Evolutionary conservation across 805 yeast genomes (phyloP).

Genomic region (Metschnikowia koreensis): DNA sequence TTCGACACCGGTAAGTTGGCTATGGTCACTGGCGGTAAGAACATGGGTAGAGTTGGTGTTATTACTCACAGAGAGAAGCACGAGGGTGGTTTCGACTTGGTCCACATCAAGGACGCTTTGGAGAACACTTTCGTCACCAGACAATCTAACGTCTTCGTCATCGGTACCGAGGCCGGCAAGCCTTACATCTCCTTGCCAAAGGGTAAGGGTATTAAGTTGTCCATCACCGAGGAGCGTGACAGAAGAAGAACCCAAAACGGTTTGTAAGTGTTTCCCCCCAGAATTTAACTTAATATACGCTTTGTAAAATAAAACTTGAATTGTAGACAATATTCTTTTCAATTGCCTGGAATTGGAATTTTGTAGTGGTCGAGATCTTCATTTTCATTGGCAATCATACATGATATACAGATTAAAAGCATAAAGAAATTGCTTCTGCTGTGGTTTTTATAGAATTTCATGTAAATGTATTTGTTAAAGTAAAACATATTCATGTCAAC

Average conservation of each 20-base stretch:
- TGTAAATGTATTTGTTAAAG: too few relatives aligned
- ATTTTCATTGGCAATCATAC: too few relatives aligned
- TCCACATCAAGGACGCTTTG: slow-evolving; percentile 91
- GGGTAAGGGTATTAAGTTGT: slow-evolving; percentile 98
- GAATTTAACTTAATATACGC: slow-evolving; percentile 1
- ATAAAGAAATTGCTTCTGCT: too few relatives aligned
- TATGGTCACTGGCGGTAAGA: slow-evolving; percentile 97
- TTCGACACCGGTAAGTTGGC: slow-evolving; percentile 88
- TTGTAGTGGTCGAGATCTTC: too few relatives aligned
- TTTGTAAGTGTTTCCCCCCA: slow-evolving; percentile 20
- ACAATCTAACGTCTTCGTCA: slow-evolving; percentile 87
- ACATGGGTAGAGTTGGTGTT: slow-evolving; percentile 97
- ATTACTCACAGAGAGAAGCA: slow-evolving; percentile 95
- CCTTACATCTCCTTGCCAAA: slow-evolving; percentile 94
- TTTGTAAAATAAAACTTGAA: background rate
- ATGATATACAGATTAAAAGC: too few relatives aligned
- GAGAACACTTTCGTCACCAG: slow-evolving; percentile 96
- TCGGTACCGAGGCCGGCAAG: slow-evolving; percentile 88
- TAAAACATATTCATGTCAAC: too few relatives aligned
- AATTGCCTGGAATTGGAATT: too few relatives aligned
- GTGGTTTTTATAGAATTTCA: too few relatives aligned
- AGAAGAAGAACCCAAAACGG: slow-evolving; percentile 81
- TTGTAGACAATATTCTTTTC: background rate
- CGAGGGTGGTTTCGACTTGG: slow-evolving; percentile 97
- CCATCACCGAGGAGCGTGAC: slow-evolving; percentile 97